Percentiles rank a stretch among this genome's conserved stretches.
phyloP scores from a whole-genome alignment of 2,329 filamentous ascomycete genomes.

The Aotearoamyces nothofagi region DNA sequence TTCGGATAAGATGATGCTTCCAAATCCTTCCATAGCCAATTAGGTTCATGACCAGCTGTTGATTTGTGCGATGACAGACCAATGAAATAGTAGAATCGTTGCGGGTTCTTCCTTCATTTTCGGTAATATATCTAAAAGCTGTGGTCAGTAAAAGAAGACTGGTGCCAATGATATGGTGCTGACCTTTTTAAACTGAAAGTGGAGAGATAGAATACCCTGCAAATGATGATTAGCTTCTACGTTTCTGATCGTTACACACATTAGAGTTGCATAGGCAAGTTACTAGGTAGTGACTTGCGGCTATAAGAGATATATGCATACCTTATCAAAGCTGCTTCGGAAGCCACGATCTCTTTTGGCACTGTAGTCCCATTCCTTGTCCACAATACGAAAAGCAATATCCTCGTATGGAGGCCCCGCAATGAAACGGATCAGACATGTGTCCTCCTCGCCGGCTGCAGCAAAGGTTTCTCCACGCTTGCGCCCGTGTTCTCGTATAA shows the following conservation, averaged over 20 bases:
- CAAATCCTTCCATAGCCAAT: too few relatives aligned
- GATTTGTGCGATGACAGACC: too few relatives aligned
- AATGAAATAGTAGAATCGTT: too few relatives aligned
- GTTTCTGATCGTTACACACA: too few relatives aligned
- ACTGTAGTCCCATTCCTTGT: slow-evolving; percentile 98
- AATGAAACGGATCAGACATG: slow-evolving; percentile 89
- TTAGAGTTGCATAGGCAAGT: too few relatives aligned
- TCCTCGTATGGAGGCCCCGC: slow-evolving; percentile 94
- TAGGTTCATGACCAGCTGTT: too few relatives aligned
- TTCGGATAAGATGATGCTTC: too few relatives aligned
- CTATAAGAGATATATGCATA: too few relatives aligned
- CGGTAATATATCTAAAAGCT: slow-evolving; percentile 36
- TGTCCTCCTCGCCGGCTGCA: slow-evolving; percentile 89
- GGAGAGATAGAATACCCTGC: slow-evolving; percentile 85
- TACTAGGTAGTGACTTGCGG: too few relatives aligned
- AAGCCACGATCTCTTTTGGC: slow-evolving; percentile 91
- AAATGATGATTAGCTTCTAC: slow-evolving; percentile 1
- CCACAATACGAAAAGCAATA: slow-evolving; percentile 91
- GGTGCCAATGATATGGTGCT: slow-evolving; percentile 13
- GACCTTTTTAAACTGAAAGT: slow-evolving; percentile 98
- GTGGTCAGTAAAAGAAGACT: slow-evolving; percentile 7
- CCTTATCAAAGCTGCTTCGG: slow-evolving; percentile 94
- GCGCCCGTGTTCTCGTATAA: slow-evolving; percentile 83
- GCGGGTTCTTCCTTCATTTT: slow-evolving; percentile 23
- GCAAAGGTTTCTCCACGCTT: slow-evolving; percentile 85